A percentile compares a stretch with the other conserved stretches of the same genome.
phyloP scores from a whole-genome alignment of 306 rosid species.

The Echinosophora koreensis region DNA sequence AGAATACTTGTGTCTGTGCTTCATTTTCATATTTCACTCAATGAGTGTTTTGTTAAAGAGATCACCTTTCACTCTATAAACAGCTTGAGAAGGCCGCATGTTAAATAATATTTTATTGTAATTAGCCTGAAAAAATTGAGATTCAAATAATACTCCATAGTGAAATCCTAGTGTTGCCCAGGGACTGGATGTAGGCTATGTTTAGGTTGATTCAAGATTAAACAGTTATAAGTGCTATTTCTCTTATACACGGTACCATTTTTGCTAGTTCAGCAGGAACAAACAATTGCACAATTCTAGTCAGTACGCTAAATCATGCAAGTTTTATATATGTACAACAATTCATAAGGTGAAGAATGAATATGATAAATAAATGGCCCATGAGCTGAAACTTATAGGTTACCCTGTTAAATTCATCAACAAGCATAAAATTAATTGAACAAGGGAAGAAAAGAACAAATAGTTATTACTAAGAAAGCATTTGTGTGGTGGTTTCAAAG shows the following conservation, averaged over 20 bases:
- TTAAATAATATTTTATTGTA: too few relatives aligned
- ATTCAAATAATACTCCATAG: too few relatives aligned
- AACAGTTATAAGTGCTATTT: too few relatives aligned
- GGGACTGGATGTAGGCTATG: too few relatives aligned
- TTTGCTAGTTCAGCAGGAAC: slow-evolving; percentile 36
- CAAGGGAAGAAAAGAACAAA: not conserved
- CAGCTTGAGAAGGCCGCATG: too few relatives aligned
- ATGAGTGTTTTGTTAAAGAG: too few relatives aligned
- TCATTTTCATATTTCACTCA: too few relatives aligned
- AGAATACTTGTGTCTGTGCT: too few relatives aligned
- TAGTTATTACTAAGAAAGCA: slow-evolving; percentile 76
- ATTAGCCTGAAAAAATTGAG: too few relatives aligned
- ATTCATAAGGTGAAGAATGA: slow-evolving; percentile 36
- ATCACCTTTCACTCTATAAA: too few relatives aligned
- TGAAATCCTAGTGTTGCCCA: too few relatives aligned
- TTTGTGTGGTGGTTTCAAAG: slow-evolving; percentile 86
- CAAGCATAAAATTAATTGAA: slow-evolving; percentile 18
- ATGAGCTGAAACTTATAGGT: not conserved
- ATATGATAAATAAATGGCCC: not conserved
- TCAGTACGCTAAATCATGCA: not conserved
- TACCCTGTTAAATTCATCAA: not conserved
- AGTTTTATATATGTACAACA: not conserved
- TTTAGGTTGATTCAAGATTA: too few relatives aligned
- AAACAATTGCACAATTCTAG: slow-evolving; percentile 16
- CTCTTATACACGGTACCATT: slow-evolving; percentile 20